Conservation (phyloP, 306 rosid species). For the Mimosa pudica region DNA sequence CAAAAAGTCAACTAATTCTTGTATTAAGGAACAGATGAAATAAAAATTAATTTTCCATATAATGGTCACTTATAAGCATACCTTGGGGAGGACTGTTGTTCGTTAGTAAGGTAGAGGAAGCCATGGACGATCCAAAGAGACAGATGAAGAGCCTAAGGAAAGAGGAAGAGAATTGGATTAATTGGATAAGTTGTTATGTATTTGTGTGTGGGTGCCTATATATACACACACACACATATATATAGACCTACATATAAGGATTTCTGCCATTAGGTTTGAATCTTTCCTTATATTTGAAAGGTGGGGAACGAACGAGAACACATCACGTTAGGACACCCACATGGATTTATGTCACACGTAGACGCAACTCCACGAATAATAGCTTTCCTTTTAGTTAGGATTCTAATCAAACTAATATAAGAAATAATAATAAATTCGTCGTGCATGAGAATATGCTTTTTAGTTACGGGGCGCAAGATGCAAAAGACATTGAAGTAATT, state of each 20-base stretch:
- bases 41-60: neutral
- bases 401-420: neutral
- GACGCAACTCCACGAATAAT: neutral
- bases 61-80: neutral
- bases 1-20: too few relatives aligned
- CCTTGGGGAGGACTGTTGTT: neutral
- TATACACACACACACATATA: neutral
- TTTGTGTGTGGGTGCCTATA: neutral
- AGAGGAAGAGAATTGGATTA: neutral
- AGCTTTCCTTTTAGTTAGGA: neutral
- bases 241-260: neutral
- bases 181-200: neutral
- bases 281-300: neutral
- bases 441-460: neutral
- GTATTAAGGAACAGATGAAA: too few relatives aligned
- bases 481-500: neutral
- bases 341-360: neutral
- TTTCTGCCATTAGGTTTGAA: neutral
- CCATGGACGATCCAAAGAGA: neutral
- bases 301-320: neutral
- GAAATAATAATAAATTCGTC: neutral
- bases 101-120: neutral
- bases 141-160: neutral
- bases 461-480: neutral
- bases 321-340: neutral